Percentiles rank a stretch among this genome's conserved stretches.
Evolutionary conservation across 148 eudicot genomes (phyloP).

Genomic region (Silene uniflora): DNA sequence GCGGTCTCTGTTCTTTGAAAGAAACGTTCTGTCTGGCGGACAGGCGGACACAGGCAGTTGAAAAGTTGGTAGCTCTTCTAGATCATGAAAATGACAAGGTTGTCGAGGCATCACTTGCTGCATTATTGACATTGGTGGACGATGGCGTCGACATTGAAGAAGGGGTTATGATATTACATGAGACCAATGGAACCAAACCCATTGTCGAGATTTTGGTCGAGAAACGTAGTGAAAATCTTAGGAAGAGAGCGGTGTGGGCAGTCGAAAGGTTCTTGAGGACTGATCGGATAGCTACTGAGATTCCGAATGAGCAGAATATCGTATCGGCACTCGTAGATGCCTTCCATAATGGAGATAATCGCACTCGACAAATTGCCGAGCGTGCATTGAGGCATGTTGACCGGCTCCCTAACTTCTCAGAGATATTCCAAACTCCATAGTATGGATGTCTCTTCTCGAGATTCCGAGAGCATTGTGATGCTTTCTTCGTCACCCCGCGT

Average conservation of each 20-base stretch:
- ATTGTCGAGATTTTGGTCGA: conserved; percentile 67
- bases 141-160: conserved; percentile 64
- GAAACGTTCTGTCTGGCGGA: conserved; percentile 72
- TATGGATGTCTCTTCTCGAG: not conserved
- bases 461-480: not conserved
- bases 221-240: conserved; percentile 68
- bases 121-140: conserved; percentile 67
- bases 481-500: no score
- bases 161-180: conserved; percentile 48
- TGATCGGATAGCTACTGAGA: conserved; percentile 55
- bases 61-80: conserved; percentile 63
- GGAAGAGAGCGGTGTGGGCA: conserved; percentile 76
- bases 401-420: conserved; percentile 88
- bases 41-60: conserved; percentile 65
- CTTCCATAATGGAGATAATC: conserved; percentile 74
- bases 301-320: conserved; percentile 64
- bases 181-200: conserved; percentile 59
- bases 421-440: conserved; percentile 57
- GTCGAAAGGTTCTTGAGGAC: conserved; percentile 71
- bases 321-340: conserved; percentile 84
- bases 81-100: conserved; percentile 78
- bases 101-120: conserved; percentile 85
- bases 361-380: conserved; percentile 87
- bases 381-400: conserved; percentile 79
- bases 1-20: conserved; percentile 56